A percentile compares a stretch with the other conserved stretches of the same genome.
phyloP scores from a whole-genome alignment of 2,329 filamentous ascomycete genomes.

The Proliferodiscus dingleyae region DNA sequence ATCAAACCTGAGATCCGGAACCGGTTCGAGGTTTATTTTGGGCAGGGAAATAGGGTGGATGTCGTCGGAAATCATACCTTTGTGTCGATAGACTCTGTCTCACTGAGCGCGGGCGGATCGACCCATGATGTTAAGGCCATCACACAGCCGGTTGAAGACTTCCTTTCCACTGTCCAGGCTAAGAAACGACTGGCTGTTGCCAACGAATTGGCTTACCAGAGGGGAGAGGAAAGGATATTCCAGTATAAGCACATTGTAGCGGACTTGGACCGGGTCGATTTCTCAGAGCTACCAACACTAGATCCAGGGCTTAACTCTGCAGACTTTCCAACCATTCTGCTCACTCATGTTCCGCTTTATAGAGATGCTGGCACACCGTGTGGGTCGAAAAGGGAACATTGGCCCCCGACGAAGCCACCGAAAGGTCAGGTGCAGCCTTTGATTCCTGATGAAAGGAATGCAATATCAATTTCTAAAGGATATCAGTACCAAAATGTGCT shows the following conservation, averaged over 20 bases:
- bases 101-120: constrained; percentile 67
- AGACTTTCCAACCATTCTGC: constrained; percentile 79
- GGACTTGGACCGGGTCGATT: constrained; percentile 38
- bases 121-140: constrained; percentile 53
- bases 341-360: constrained; percentile 88
- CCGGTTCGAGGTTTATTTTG: constrained; percentile 84
- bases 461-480: constrained; percentile 70
- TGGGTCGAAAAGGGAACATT: constrained; percentile 79
- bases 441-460: constrained; percentile 64
- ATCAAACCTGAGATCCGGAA: constrained; percentile 76
- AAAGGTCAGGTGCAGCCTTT: constrained; percentile 51
- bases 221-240: constrained; percentile 51
- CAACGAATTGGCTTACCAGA: constrained; percentile 62
- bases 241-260: constrained; percentile 56
- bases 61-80: constrained; percentile 93
- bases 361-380: constrained; percentile 79
- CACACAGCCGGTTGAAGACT: constrained; percentile 71
- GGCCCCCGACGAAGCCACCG: constrained; percentile 62
- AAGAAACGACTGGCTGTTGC: constrained; percentile 64
- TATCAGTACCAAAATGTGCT: constrained; percentile 98
- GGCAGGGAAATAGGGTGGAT: constrained; percentile 85
- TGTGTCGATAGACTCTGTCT: constrained; percentile 85
- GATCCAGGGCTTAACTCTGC: constrained; percentile 40
- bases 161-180: constrained; percentile 62
- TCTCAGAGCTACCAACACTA: constrained; percentile 35